Conservation (phyloP, 495 filamentous ascomycete genomes). For the Penicillium longicatenatum region DNA sequence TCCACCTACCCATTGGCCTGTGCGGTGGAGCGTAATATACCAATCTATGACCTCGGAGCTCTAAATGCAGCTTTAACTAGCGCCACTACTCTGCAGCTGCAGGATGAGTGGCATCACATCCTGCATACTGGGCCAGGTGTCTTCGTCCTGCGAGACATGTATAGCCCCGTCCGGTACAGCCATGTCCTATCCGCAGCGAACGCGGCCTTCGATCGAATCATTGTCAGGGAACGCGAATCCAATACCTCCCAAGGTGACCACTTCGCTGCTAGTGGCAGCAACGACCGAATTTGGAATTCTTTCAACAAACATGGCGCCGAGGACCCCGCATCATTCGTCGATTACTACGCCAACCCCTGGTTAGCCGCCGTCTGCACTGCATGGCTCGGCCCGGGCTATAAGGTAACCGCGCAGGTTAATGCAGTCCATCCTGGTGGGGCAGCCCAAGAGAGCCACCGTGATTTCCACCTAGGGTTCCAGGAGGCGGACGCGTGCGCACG, state of each 20-base stretch:
- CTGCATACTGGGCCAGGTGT: conserved; percentile 54
- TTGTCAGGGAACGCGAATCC: conserved; percentile 35
- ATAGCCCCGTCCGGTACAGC: conserved; percentile 27
- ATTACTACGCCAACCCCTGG: conserved; percentile 58
- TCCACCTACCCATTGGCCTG: conserved; percentile 46
- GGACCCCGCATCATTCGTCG: conserved; percentile 47
- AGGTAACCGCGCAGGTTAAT: conserved; percentile 59
- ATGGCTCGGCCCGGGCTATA: conserved; percentile 57
- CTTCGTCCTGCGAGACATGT: conserved; percentile 52
- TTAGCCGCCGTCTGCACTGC: conserved; percentile 43
- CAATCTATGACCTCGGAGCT: conserved; percentile 49
- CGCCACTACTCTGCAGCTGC: conserved; percentile 32
- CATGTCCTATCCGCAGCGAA: conserved; percentile 42
- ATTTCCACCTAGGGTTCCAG: conserved; percentile 61
- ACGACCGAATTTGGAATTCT: conserved; percentile 60
- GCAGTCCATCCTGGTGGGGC: conserved; percentile 53
- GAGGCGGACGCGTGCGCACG: conserved; percentile 30
- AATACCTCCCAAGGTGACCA: conserved; percentile 50
- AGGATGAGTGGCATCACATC: conserved; percentile 59
- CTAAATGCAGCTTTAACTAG: conserved; percentile 26
- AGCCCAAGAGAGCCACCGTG: conserved; percentile 54
- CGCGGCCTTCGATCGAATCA: conserved; percentile 45
- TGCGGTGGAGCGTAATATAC: conserved; percentile 47
- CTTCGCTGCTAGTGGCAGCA: conserved; percentile 49
- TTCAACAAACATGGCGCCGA: conserved; percentile 55